Evolutionary conservation across 1,284 basidiomycete genomes (phyloP).

Genomic region (Irpex lacteus): DNA sequence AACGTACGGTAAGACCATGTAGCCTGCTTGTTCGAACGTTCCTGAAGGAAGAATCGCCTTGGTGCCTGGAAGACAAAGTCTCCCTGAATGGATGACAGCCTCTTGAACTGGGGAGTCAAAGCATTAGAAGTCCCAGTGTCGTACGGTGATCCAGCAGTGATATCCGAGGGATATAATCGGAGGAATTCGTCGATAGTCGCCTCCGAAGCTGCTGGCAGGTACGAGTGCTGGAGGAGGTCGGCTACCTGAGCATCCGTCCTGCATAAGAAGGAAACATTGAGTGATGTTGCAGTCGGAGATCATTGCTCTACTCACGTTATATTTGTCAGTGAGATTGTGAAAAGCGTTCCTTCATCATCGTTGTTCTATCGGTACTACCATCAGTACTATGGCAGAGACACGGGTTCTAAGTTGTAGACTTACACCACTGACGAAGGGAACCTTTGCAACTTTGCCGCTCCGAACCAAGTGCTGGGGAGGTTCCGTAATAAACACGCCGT

Average conservation of each 20-base stretch:
- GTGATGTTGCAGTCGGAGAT: slow-evolving; percentile 12
- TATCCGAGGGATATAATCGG: slow-evolving; percentile 25
- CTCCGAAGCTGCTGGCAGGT: slow-evolving; percentile 18
- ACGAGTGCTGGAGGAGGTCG: slow-evolving; percentile 32
- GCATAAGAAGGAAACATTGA: slow-evolving; percentile 40
- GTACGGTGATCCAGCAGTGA: slow-evolving; percentile 49
- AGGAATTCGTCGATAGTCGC: slow-evolving; percentile 20
- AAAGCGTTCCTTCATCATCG: slow-evolving; percentile 55
- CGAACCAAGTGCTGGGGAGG: slow-evolving; percentile 25
- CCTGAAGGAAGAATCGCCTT: slow-evolving; percentile 45
- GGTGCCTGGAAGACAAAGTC: slow-evolving; percentile 55
- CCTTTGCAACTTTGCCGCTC: slow-evolving; percentile 27
- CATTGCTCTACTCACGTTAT: slow-evolving; percentile 28
- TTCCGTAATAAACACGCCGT: slow-evolving; percentile 35
- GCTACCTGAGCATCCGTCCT: slow-evolving; percentile 37
- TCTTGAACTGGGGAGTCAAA: slow-evolving; percentile 50
- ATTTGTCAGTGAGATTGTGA: slow-evolving; percentile 35
- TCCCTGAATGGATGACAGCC: slow-evolving; percentile 48
- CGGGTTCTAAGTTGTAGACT: not conserved
- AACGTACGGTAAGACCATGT: slow-evolving; percentile 30
- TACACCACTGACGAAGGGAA: slow-evolving; percentile 32
- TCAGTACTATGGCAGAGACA: not conserved
- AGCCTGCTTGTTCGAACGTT: slow-evolving; percentile 22
- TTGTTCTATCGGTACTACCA: slow-evolving; percentile 26
- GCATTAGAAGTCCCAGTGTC: slow-evolving; percentile 43